Base-by-base conservation (phyloP, 345 rosid genomes). In the Geranium brycei region DNA sequence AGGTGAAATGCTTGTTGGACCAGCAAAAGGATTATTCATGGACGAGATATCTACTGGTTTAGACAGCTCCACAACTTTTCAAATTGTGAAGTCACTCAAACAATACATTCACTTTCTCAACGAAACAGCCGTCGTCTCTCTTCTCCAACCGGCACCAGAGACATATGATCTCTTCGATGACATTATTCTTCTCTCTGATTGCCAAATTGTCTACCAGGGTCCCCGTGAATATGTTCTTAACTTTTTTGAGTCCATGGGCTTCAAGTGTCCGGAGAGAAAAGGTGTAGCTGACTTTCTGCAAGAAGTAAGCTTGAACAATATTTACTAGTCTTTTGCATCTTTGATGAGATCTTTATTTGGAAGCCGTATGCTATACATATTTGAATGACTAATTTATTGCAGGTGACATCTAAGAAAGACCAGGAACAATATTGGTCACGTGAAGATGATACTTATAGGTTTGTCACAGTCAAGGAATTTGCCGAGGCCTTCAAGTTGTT, bases 1-100 rank as follows among this genome's bases (percentile, higher is more conserved):
- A 87, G 91, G 91, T 23, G 91, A 86, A 71, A 86, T 86, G 90
- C 71, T 86, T 63, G 91, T 81, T 15, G 96, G 92, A 41, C 87
- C 87, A 11, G 78, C 85, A 0, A 82, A 74, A 74, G 92, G 83
- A 16, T 65, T 81, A 60, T 80, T 86, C 62, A 86, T 86, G 96
- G 96, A 86, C 60, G 88, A 89, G 71, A 86, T 86, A 59, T 89
- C 93, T 4, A 86, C 87, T 65, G 93, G 96, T 51, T 69, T 89
- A 63, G 93, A 89, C 69, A 86, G 93, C 70, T 84, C 96, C 6
- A 89, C 93, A 10, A 86, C 91, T 17, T 86, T 61, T 66, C 86
- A 84, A 64, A 83, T 89, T 56, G 77, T 84, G 68, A 86, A 83
- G 62, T 80, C 75, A 28, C 71, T 89, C 58, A 80, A 72, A 76